Conservation (phyloP, 2,329 filamentous ascomycete species). For the Nothophoma quercina region DNA sequence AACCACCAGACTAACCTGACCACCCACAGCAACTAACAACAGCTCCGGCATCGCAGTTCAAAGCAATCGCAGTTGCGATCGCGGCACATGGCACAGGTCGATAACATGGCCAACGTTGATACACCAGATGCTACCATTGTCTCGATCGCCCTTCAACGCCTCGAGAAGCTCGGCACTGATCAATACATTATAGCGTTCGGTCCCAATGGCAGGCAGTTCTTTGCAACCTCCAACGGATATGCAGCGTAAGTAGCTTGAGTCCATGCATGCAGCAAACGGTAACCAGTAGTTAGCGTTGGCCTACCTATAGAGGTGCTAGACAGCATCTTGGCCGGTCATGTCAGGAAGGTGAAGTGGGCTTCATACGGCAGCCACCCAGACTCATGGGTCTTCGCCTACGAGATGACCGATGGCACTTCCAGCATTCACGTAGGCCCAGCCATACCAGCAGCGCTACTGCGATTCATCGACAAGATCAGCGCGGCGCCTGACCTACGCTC, state of each 20-base stretch:
- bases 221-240: constrained; percentile 39
- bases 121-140: neutral
- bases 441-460: constrained; percentile 15
- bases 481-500: neutral
- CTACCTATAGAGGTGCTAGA: constrained; percentile 25
- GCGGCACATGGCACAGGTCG: neutral
- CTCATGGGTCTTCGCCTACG: constrained; percentile 40
- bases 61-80: neutral
- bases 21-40: neutral
- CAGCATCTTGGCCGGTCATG: constrained; percentile 5
- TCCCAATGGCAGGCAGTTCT: constrained; percentile 30
- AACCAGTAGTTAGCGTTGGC: too few species aligned
- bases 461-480: constrained; percentile 15
- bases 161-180: constrained; percentile 27
- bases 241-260: constrained; percentile 34
- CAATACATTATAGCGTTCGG: constrained; percentile 40
- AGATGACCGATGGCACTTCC: constrained; percentile 21
- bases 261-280: too few species aligned
- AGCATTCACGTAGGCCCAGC: constrained; percentile 18
- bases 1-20: neutral
- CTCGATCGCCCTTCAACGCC: constrained; percentile 17
- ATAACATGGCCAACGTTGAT: neutral
- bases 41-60: neutral
- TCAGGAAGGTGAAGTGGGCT: constrained; percentile 34
- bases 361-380: constrained; percentile 33